These are phyloP conservation scores for Macadamia integrifolia DNA, from an alignment of 164 flowering plant species.

Conservation along the genomic window DNA sequence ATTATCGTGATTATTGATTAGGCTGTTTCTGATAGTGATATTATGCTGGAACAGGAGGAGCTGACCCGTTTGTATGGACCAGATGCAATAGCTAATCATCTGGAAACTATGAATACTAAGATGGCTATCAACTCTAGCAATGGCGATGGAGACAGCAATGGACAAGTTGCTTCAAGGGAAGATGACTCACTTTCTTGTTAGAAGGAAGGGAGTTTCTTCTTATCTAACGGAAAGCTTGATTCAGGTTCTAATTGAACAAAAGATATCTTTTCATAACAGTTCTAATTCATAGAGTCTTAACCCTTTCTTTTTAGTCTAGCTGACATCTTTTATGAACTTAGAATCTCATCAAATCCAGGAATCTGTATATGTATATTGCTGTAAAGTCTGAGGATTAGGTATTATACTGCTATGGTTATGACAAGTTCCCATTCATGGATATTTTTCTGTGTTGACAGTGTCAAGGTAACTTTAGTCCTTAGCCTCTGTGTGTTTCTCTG, in stretches of 20 bases:
- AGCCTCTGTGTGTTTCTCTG: no score
- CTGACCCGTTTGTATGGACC: slow-evolving; percentile 47
- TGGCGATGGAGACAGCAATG: slow-evolving; percentile 35
- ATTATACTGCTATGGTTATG: no score
- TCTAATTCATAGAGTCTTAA: background rate
- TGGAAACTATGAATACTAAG: slow-evolving; percentile 24
- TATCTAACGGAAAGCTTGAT: slow-evolving; percentile 18
- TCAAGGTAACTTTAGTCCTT: no score
- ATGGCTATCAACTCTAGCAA: slow-evolving; percentile 20
- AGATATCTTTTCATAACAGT: background rate
- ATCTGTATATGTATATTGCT: background rate
- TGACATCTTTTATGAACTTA: background rate
- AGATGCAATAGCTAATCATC: slow-evolving; percentile 40
- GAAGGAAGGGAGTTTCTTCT: slow-evolving; percentile 9
- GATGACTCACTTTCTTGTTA: slow-evolving; percentile 7
- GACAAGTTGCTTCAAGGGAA: slow-evolving; percentile 12
- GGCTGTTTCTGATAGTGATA: background rate
- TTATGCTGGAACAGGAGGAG: slow-evolving; percentile 54
- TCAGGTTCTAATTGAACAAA: slow-evolving; percentile 11
- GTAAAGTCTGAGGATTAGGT: background rate
- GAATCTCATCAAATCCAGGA: background rate
- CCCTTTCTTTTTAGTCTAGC: background rate
- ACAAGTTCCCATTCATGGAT: no score
- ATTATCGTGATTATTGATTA: no score
- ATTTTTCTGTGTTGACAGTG: no score